Evolutionary conservation across 2,329 filamentous ascomycete species (phyloP).

Genomic region (Lecanicillium sp.): DNA sequence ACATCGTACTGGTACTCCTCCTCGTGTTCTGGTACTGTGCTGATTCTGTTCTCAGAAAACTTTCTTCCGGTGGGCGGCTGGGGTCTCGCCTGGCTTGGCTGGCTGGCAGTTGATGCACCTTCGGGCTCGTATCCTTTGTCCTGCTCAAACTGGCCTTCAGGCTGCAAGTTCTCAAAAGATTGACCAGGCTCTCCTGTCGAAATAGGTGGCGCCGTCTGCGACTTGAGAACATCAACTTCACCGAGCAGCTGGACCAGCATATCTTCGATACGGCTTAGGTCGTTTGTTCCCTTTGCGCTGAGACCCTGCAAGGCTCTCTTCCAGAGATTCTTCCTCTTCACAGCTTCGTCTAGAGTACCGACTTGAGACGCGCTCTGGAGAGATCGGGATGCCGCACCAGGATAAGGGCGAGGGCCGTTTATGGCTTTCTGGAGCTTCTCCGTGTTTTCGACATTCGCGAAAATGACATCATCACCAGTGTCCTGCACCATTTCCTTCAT

Average conservation of each 20-base stretch:
- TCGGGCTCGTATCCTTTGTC: conserved; percentile 77
- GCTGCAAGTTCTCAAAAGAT: conserved; percentile 63
- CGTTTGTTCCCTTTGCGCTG: conserved; percentile 78
- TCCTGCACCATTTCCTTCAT: conserved; percentile 89
- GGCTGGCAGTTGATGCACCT: conserved; percentile 62
- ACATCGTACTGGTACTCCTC: conserved; percentile 60
- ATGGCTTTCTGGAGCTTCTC: conserved; percentile 78
- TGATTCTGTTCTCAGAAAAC: conserved; percentile 73
- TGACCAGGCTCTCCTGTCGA: conserved; percentile 43
- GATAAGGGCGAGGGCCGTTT: conserved; percentile 78
- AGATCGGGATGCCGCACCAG: conserved; percentile 55
- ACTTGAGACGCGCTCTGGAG: conserved; percentile 48
- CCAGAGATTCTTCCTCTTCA: conserved; percentile 91
- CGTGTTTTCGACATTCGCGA: conserved; percentile 80
- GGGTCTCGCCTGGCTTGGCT: conserved; percentile 67
- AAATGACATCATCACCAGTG: conserved; percentile 75
- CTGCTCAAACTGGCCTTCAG: conserved; percentile 57
- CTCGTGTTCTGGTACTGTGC: conserved; percentile 78
- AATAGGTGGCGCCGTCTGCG: conserved; percentile 38
- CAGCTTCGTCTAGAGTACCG: conserved; percentile 46
- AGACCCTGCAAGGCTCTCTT: conserved; percentile 87
- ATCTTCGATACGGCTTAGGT: conserved; percentile 80
- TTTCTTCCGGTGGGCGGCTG: conserved; percentile 37
- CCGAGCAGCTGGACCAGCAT: conserved; percentile 88
- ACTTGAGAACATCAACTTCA: conserved; percentile 81